These are phyloP conservation scores for Rhytidiadelphus loreus DNA, from an alignment of 225 moss, liverwort and hornwort genomes.

Conservation along the genomic window DNA sequence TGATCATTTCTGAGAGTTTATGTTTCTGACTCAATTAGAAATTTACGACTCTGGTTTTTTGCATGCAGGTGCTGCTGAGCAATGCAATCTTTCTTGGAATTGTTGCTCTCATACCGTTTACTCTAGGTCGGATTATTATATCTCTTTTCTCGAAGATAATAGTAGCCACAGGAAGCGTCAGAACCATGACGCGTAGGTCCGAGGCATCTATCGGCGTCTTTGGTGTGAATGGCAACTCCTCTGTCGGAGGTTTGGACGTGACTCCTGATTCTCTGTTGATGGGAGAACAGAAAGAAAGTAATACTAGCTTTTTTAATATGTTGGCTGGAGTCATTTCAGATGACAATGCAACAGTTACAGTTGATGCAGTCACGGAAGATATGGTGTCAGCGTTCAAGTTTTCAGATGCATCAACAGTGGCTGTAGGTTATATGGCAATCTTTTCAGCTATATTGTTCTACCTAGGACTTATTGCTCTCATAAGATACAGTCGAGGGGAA, in stretches of 20 bases:
- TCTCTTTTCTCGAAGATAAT: constrained; percentile 67
- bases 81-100: constrained; percentile 94
- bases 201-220: constrained; percentile 16
- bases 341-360: constrained; percentile 10
- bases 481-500: constrained; percentile 89
- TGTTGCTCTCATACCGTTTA: constrained; percentile 88
- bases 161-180: constrained; percentile 38
- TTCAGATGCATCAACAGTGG: constrained; percentile 89
- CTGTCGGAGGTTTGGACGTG: constrained; percentile 11
- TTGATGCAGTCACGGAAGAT: constrained; percentile 56
- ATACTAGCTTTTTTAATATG: constrained; percentile 20
- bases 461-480: constrained; percentile 71
- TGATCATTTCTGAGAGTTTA: background rate
- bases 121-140: constrained; percentile 80
- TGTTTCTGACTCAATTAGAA: background rate
- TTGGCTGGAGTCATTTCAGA: constrained; percentile 21
- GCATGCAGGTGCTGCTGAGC: constrained; percentile 79
- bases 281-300: constrained; percentile 21
- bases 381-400: constrained; percentile 74
- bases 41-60: background rate
- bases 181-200: constrained; percentile 5
- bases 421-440: constrained; percentile 82
- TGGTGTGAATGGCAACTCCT: constrained; percentile 16
- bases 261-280: constrained; percentile 24
- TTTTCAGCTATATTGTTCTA: constrained; percentile 79